These are phyloP conservation scores for Podospora anserina DNA, from an alignment of 495 filamentous ascomycete species.

Conservation along the genomic window DNA sequence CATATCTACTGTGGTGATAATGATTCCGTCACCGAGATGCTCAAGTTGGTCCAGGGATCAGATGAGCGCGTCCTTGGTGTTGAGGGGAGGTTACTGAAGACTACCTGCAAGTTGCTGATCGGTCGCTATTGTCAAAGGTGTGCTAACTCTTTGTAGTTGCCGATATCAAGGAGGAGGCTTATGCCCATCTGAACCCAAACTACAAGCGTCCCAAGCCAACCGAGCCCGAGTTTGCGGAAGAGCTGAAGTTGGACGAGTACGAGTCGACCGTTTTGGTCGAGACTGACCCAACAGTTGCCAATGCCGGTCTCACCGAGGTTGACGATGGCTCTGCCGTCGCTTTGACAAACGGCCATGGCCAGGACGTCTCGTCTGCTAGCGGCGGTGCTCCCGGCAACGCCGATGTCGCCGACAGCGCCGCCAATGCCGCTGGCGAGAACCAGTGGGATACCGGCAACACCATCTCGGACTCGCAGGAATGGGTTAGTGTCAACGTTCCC, in stretches of 20 bases:
- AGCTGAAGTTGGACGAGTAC: constrained; percentile 4
- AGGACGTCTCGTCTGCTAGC: constrained; percentile 40
- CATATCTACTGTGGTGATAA: constrained; percentile 85
- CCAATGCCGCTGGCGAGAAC: constrained; percentile 64
- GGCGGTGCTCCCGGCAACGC: constrained; percentile 49
- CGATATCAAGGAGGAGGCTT: constrained; percentile 62
- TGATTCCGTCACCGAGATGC: constrained; percentile 73
- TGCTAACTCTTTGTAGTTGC: constrained; percentile 51
- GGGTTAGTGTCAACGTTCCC: constrained; percentile 65
- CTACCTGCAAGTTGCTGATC: constrained; percentile 65
- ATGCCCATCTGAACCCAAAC: constrained; percentile 44
- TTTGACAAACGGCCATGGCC: constrained; percentile 51
- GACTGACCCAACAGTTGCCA: constrained; percentile 72
- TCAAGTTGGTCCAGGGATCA: constrained; percentile 78
- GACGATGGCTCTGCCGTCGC: constrained; percentile 41
- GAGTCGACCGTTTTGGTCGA: constrained; percentile 47
- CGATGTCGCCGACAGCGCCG: constrained; percentile 57
- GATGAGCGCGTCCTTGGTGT: constrained; percentile 68
- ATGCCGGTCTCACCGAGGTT: constrained; percentile 73
- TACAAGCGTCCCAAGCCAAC: constrained; percentile 32
- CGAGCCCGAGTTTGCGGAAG: constrained; percentile 34
- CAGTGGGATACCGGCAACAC: constrained; percentile 60
- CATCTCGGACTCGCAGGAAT: constrained; percentile 62
- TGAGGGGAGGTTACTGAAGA: constrained; percentile 58
- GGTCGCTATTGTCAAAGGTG: background rate